Percentiles rank a stretch among this genome's conserved stretches.
Conservation (phyloP, 345 rosid species). For the Eucalyptus tenuipes region DNA sequence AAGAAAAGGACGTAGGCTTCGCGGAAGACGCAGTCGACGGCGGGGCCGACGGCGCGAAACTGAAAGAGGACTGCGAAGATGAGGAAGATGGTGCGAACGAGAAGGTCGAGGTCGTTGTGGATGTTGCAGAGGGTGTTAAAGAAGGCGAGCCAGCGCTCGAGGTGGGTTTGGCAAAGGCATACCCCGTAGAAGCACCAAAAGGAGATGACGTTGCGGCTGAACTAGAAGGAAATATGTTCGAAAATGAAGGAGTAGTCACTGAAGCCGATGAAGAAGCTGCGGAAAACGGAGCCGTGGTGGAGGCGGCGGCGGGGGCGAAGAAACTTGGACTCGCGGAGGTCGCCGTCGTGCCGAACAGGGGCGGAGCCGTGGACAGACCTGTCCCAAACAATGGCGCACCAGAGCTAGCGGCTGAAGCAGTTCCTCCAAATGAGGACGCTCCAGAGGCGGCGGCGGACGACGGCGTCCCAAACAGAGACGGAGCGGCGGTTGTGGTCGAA, state of each 20-base stretch:
- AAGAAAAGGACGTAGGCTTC: constrained; percentile 18
- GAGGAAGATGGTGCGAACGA: constrained; percentile 33
- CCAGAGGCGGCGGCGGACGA: neutral
- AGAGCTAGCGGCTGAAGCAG: neutral
- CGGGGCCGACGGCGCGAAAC: constrained; percentile 24
- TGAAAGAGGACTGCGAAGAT: constrained; percentile 29
- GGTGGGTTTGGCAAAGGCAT: constrained; percentile 19
- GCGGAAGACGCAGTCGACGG: constrained; percentile 10
- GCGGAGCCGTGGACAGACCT: neutral
- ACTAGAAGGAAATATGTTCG: constrained; percentile 1
- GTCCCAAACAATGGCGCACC: constrained; percentile 3
- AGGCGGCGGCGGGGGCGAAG: constrained; percentile 3
- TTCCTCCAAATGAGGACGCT: neutral
- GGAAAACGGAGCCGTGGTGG: neutral
- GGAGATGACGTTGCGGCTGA: constrained; percentile 16
- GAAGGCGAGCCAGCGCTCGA: constrained; percentile 3
- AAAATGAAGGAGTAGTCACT: constrained; percentile 1
- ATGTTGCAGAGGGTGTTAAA: constrained; percentile 12
- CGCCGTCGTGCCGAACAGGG: neutral
- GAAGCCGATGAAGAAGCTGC: constrained; percentile 11
- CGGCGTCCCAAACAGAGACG: neutral
- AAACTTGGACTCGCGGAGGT: neutral
- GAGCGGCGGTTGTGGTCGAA: neutral
- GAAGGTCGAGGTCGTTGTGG: constrained; percentile 22
- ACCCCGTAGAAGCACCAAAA: constrained; percentile 29